phyloP scores from a whole-genome alignment of 805 yeast species.

The Candida incommunis region DNA sequence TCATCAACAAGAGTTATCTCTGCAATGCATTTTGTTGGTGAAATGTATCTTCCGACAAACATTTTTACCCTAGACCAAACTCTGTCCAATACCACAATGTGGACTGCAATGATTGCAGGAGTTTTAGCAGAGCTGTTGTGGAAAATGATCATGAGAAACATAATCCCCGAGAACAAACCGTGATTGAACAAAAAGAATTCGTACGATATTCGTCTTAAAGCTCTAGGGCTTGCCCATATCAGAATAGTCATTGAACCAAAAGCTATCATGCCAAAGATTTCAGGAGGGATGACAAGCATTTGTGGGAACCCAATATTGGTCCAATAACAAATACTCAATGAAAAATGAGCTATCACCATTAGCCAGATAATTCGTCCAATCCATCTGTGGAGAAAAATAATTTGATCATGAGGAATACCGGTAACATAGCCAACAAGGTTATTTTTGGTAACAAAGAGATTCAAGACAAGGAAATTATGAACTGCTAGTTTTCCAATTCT shows the following conservation, averaged over 20 bases:
- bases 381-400: slow-evolving; percentile 31
- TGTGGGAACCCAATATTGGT: slow-evolving; percentile 23
- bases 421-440: slow-evolving; percentile 26
- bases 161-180: slow-evolving; percentile 26
- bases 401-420: slow-evolving; percentile 29
- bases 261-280: slow-evolving; percentile 36
- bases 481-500: slow-evolving; percentile 27
- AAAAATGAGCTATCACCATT: slow-evolving; percentile 25
- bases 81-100: slow-evolving; percentile 29
- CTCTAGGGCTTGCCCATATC: slow-evolving; percentile 24
- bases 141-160: slow-evolving; percentile 29
- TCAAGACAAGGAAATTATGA: slow-evolving; percentile 27
- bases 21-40: slow-evolving; percentile 28
- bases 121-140: slow-evolving; percentile 26
- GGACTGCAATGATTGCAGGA: slow-evolving; percentile 28
- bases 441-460: slow-evolving; percentile 26
- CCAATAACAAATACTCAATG: slow-evolving; percentile 28
- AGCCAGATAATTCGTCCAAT: slow-evolving; percentile 27
- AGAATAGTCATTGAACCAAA: slow-evolving; percentile 25
- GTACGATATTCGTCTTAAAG: slow-evolving; percentile 26
- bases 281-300: slow-evolving; percentile 34
- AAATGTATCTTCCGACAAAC: slow-evolving; percentile 21
- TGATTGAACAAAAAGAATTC: slow-evolving; percentile 33
- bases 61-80: slow-evolving; percentile 21
- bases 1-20: slow-evolving; percentile 28